Conservation (phyloP, 306 rosid genomes). For the Rosa rugosa region DNA sequence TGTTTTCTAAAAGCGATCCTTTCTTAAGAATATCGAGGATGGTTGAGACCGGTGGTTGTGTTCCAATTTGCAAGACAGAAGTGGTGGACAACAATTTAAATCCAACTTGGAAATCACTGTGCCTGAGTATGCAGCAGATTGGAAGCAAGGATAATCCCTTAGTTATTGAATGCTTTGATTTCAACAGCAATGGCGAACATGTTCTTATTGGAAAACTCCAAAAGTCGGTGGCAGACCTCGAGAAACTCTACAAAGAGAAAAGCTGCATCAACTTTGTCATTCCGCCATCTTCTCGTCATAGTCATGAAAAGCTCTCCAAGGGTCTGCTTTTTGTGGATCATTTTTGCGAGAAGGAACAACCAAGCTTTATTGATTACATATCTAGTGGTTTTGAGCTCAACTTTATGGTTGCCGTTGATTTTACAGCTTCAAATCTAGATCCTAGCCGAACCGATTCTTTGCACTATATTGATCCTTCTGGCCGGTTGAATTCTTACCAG, state of each 20-base stretch:
- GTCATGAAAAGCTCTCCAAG: constrained; percentile 64
- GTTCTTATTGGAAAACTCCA: constrained; percentile 66
- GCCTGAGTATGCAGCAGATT: constrained; percentile 56
- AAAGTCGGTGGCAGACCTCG: constrained; percentile 68
- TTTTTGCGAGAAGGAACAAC: constrained; percentile 56
- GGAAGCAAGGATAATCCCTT: constrained; percentile 83
- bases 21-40: constrained; percentile 69
- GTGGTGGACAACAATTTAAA: constrained; percentile 60
- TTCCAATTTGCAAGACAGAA: constrained; percentile 91
- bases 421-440: constrained; percentile 85
- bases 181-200: constrained; percentile 73
- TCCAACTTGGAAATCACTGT: constrained; percentile 74
- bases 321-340: constrained; percentile 77
- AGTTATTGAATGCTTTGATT: constrained; percentile 81
- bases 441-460: constrained; percentile 54
- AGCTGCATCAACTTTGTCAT: constrained; percentile 42
- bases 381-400: constrained; percentile 83
- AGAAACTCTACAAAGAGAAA: constrained; percentile 47
- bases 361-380: constrained; percentile 78
- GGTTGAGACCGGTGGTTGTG: constrained; percentile 62
- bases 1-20: constrained; percentile 77
- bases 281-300: constrained; percentile 35
- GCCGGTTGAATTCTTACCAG: constrained; percentile 70
- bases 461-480: constrained; percentile 57
- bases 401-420: constrained; percentile 90